Evolutionary conservation across 148 eudicot genomes (phyloP), one percentile per base, ranked within the genome.

Genomic region (Persicaria tinctoria): DNA sequence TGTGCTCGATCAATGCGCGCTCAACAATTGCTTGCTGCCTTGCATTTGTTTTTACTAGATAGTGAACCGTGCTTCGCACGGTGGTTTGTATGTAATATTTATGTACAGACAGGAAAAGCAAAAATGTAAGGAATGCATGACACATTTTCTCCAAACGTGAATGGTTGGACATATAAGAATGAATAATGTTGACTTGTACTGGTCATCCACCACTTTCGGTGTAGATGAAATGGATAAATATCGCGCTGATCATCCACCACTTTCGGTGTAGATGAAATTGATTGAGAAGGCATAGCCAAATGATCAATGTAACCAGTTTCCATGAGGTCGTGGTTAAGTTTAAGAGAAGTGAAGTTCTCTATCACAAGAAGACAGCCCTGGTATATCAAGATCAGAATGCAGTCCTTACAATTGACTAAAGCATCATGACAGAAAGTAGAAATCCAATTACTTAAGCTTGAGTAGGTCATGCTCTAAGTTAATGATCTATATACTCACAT

Each of bases 271-370:
- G 23, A 20, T 20, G 23, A 20, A 20, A 20, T 20, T 0, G 23
- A 20, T 51, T 72, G 49, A 16, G 84, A 76, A 71, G 80, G 59
- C 8, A 83, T 75, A 70, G 72, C 62, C 82, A 84, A 79, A 82
- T 88, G 97, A 81, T 82, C 78, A 72, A 84, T 79, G 64, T 95
- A 95, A 50, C 96, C 94, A 6, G 69, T 89, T 86, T 95, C 99
- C 99, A 95, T 95, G 73, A 95, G 82, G 77, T 93, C 99, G 70
- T 95, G 99, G 70, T 87, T 85, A 41, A 95, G 88, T 76, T 79
- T 75, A 46, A 95, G 85, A 51, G 80, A 64, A 76, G 76, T 78
- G 73, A 95, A 86, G 73, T 95, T 89, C 82, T 95, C 92, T 55
- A 95, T 32, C 71, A 82, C 83, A 66, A 95, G 91, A 77, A 92